These are phyloP conservation scores for Trichosporon faecale DNA, from an alignment of 1,284 basidiomycete genomes.

Conservation along the genomic window DNA sequence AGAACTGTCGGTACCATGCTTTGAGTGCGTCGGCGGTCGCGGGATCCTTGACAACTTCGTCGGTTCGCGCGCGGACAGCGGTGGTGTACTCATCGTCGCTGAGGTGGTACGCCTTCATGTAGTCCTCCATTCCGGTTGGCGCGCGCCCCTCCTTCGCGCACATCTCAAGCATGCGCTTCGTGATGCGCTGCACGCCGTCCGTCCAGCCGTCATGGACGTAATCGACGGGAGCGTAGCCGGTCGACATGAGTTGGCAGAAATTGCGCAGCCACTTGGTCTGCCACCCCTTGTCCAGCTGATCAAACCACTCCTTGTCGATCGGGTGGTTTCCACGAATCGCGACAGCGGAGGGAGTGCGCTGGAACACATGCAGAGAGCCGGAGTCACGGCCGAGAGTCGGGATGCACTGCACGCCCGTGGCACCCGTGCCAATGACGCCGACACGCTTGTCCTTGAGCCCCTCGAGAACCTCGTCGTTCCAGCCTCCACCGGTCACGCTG, in stretches of 20 bases:
- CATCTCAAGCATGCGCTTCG: constrained; percentile 13
- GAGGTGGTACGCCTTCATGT: constrained; percentile 13
- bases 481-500: constrained; percentile 17
- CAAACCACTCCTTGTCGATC: constrained; percentile 25
- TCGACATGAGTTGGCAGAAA: constrained; percentile 17
- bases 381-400: constrained; percentile 16
- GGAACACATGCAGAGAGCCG: constrained; percentile 21
- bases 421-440: constrained; percentile 18
- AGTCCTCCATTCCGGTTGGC: constrained; percentile 7
- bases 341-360: constrained; percentile 22
- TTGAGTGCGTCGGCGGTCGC: constrained; percentile 18
- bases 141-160: background rate
- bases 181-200: constrained; percentile 16
- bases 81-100: constrained; percentile 16
- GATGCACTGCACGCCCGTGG: constrained; percentile 18
- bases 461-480: constrained; percentile 14
- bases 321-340: constrained; percentile 20
- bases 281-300: constrained; percentile 17
- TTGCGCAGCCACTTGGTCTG: constrained; percentile 20
- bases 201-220: constrained; percentile 22
- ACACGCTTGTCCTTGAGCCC: constrained; percentile 20
- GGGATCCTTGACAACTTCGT: constrained; percentile 19
- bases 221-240: constrained; percentile 13
- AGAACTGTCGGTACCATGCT: constrained; percentile 23
- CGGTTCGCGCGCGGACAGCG: constrained; percentile 12